Percentiles rank a stretch among this genome's conserved stretches.
Conservation (phyloP, 2,329 filamentous ascomycete genomes). For the Fusarium sp. region DNA sequence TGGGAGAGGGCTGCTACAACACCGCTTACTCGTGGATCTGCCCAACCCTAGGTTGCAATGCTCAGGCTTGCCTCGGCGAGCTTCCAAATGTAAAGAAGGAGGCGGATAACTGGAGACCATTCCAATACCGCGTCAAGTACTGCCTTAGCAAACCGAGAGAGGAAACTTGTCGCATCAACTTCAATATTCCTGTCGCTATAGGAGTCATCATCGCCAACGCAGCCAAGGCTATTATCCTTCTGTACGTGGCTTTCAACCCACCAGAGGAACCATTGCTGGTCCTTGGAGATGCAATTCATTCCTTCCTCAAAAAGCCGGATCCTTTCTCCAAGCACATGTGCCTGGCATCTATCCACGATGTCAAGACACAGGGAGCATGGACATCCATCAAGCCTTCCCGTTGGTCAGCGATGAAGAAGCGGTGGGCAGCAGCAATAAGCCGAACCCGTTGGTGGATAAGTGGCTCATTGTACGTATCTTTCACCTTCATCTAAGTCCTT, state of each 20-base stretch:
- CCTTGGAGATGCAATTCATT: slow-evolving; percentile 20
- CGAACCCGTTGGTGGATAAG: slow-evolving; percentile 11
- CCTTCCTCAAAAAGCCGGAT: neutral
- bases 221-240: slow-evolving; percentile 3
- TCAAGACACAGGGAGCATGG: neutral
- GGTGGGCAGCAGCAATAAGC: slow-evolving; percentile 10
- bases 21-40: slow-evolving; percentile 7
- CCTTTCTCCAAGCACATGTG: slow-evolving; percentile 7
- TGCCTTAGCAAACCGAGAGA: slow-evolving; percentile 10
- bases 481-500: neutral
- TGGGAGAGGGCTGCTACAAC: neutral
- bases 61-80: neutral
- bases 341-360: neutral
- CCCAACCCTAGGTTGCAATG: neutral
- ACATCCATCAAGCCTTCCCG: neutral
- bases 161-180: slow-evolving; percentile 8
- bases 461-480: neutral
- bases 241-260: neutral
- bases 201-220: slow-evolving; percentile 8
- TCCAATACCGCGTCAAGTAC: neutral
- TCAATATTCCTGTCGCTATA: neutral
- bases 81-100: neutral
- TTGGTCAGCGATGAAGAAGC: neutral
- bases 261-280: slow-evolving; percentile 10
- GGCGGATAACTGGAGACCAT: slow-evolving; percentile 6